Evolutionary conservation across 306 rosid species (phyloP).

Genomic region (Vigna reflexopilosa): DNA sequence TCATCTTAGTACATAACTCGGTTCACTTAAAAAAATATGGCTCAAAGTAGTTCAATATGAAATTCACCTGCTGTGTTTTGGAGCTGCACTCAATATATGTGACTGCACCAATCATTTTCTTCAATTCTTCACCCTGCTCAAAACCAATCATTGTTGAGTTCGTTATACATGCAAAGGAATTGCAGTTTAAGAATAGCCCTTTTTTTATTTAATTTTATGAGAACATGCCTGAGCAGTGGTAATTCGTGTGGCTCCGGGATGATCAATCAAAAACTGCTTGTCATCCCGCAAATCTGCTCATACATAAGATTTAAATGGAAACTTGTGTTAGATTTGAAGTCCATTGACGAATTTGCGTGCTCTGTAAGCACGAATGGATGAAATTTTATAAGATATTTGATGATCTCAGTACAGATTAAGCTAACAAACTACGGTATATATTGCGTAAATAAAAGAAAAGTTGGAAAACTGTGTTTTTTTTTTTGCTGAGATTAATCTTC

Average conservation of each 20-base stretch:
- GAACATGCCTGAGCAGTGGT: slow-evolving; percentile 65
- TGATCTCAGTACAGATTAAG: neutral
- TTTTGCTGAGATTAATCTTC: neutral
- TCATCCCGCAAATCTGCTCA: slow-evolving; percentile 76
- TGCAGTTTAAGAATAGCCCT: slow-evolving; percentile 17
- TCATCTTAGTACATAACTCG: neutral
- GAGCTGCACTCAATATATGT: slow-evolving; percentile 91
- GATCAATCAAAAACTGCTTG: slow-evolving; percentile 64
- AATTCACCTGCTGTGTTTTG: slow-evolving; percentile 84
- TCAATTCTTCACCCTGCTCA: slow-evolving; percentile 88
- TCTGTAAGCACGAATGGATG: neutral
- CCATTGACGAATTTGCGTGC: neutral
- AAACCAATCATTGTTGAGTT: slow-evolving; percentile 21
- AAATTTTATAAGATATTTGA: neutral
- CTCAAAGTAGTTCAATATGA: neutral
- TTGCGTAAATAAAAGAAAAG: neutral
- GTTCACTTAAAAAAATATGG: slow-evolving; percentile 21
- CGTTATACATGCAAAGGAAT: neutral
- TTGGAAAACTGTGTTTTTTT: neutral
- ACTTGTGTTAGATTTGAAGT: neutral
- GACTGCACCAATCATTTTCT: slow-evolving; percentile 85
- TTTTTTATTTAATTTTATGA: slow-evolving; percentile 10
- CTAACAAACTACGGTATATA: neutral
- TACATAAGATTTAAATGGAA: slow-evolving; percentile 6
- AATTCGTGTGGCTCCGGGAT: slow-evolving; percentile 63